Evolutionary conservation across 2,329 filamentous ascomycete species (phyloP), one percentile per base, ranked within the genome.

Genomic region (Fusarium chaquense): DNA sequence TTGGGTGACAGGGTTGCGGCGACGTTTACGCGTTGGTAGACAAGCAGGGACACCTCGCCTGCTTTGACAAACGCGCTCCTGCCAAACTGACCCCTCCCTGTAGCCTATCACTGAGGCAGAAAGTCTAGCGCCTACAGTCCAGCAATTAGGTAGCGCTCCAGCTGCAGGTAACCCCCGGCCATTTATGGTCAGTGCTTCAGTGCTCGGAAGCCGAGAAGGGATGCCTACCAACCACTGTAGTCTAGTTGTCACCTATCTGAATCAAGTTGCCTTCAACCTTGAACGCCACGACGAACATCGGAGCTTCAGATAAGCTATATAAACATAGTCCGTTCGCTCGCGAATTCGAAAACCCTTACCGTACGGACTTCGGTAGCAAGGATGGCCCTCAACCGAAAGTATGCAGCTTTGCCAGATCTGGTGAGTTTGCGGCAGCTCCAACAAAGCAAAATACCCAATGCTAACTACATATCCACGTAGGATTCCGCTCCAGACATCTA

Each of bases 401-500:
- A 95, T 78, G 92, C 92, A 52, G 90, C 89, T 59, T 83, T 96
- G 69, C 93, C 92, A 60, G 93, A 95, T 78, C 82, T 96, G 79
- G 93, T 94, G 83, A 69, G 79, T 67, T 30, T 56, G 41, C 54
- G 32, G 56, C 41, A 50, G 22, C 49, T 20, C 38, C 41, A 45
- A 60, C 46, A 43, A 36, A 55, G 43, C 58, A 30, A 45, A 43
- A n/a, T 26, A 44, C 50, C 26, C 12, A 28, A 24, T 67, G 47
- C 71, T 75, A 60, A 75, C 47, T 49, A 20, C 20, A 20, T 20
- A 22, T 43, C 20, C 72, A 33, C 46, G 32, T 72, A 97, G 92
- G 94, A 98, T 81, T 92, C 91, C 57, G 94, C 94, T 30, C 94
- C 94, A 71, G 96, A 98, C 77, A 93, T 97, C 75, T 98, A 98